Percentiles rank a stretch among this genome's conserved stretches.
phyloP scores from a whole-genome alignment of 1,284 basidiomycete species.

The Malassezia sympodialis region DNA sequence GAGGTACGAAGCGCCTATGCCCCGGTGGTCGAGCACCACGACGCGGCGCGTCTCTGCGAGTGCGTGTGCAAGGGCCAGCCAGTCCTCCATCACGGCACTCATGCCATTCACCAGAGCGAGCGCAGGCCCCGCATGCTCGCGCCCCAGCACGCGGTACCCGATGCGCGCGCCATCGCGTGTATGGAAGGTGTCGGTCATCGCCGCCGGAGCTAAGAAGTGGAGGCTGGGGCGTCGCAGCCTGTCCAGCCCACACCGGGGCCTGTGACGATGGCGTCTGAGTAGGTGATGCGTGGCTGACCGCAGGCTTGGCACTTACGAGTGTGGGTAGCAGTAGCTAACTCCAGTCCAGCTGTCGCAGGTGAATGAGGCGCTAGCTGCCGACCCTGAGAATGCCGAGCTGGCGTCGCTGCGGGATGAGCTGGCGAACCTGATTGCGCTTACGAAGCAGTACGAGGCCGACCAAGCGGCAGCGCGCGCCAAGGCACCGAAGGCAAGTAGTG shows the following conservation, averaged over 20 bases:
- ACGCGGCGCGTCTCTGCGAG: constrained; percentile 24
- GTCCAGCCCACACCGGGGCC: background rate
- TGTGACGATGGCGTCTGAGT: constrained; percentile 19
- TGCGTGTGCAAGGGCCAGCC: constrained; percentile 29
- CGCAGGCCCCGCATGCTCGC: constrained; percentile 11
- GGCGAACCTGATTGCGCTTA: constrained; percentile 76
- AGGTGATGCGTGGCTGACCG: constrained; percentile 1
- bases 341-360: constrained; percentile 67
- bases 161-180: constrained; percentile 23
- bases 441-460: constrained; percentile 46
- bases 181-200: background rate
- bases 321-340: constrained; percentile 9
- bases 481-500: background rate
- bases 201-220: background rate
- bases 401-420: constrained; percentile 66
- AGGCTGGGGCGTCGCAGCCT: background rate
- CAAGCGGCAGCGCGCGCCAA: background rate
- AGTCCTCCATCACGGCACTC: constrained; percentile 40
- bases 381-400: constrained; percentile 69
- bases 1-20: constrained; percentile 29
- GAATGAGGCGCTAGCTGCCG: constrained; percentile 68
- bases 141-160: constrained; percentile 21
- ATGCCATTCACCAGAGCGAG: constrained; percentile 41
- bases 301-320: constrained; percentile 19
- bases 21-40: constrained; percentile 39